Conservation (phyloP, 1,139 yeast species). For the Yamadazyma membranifaciens region DNA sequence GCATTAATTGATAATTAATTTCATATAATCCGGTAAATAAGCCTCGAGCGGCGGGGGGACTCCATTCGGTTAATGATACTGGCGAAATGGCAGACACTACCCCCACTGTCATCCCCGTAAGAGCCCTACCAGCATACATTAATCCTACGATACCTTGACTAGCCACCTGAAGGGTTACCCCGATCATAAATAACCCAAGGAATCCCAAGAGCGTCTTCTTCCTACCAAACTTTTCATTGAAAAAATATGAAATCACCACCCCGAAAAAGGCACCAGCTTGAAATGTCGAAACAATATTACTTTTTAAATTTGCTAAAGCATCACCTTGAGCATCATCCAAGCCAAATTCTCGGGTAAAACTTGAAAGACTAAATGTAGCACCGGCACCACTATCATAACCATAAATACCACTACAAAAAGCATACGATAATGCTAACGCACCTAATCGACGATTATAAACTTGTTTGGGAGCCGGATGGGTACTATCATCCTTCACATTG, state of each 20-base stretch:
- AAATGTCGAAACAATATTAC: conserved; percentile 31
- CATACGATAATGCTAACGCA: conserved; percentile 46
- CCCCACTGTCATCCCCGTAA: conserved; percentile 32
- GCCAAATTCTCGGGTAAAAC: conserved; percentile 25
- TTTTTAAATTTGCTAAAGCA: conserved; percentile 16
- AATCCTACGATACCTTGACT: conserved; percentile 6
- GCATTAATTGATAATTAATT: conserved; percentile 48
- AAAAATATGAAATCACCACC: conserved; percentile 23
- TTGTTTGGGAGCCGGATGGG: conserved; percentile 41
- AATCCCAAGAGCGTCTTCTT: conserved; percentile 22
- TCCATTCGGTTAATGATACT: conserved; percentile 27
- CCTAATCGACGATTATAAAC: conserved; percentile 41
- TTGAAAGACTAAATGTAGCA: conserved; percentile 23
- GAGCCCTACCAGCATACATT: conserved; percentile 23
- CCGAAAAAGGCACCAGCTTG: conserved; percentile 34
- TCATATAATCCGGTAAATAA: conserved; percentile 47
- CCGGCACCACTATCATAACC: conserved; percentile 34
- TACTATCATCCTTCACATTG: conserved; percentile 1
- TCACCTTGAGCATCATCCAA: conserved; percentile 18
- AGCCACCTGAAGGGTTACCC: conserved; percentile 31
- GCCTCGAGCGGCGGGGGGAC: conserved; percentile 29
- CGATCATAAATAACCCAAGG: conserved; percentile 35
- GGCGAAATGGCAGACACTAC: conserved; percentile 30
- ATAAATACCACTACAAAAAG: conserved; percentile 53
- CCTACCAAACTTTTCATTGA: conserved; percentile 25